These are phyloP conservation scores for Bryum argenteum DNA, from an alignment of 225 moss, liverwort and hornwort genomes.

Conservation along the genomic window DNA sequence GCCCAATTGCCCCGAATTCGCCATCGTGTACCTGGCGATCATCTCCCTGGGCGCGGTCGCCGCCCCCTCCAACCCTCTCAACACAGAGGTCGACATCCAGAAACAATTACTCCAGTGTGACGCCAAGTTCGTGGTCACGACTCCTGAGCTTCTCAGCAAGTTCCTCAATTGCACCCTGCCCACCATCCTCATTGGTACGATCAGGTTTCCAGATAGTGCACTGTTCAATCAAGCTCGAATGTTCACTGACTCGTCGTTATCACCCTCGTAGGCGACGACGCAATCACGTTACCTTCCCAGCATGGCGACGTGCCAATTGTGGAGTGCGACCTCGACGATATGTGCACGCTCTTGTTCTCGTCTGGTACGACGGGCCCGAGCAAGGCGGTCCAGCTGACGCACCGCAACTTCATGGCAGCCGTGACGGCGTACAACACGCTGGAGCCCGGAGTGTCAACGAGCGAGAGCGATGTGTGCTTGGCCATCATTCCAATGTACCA, in stretches of 20 bases:
- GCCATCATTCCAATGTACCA: slow-evolving; percentile 52
- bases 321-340: slow-evolving; percentile 36
- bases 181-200: slow-evolving; percentile 48
- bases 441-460: slow-evolving; percentile 44
- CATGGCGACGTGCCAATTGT: not conserved
- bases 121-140: slow-evolving; percentile 41
- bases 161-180: slow-evolving; percentile 29
- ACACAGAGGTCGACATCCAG: slow-evolving; percentile 34
- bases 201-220: too few species aligned
- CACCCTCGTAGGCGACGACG: slow-evolving; percentile 29
- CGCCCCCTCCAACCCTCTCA: slow-evolving; percentile 40
- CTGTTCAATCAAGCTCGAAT: slow-evolving; percentile 18
- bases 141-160: slow-evolving; percentile 44
- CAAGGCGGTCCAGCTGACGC: slow-evolving; percentile 49
- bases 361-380: slow-evolving; percentile 53
- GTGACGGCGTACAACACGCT: slow-evolving; percentile 48
- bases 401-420: slow-evolving; percentile 48
- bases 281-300: slow-evolving; percentile 34
- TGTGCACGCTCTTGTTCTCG: slow-evolving; percentile 52
- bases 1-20: slow-evolving; percentile 47
- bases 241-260: not conserved
- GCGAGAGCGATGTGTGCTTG: slow-evolving; percentile 47
- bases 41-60: slow-evolving; percentile 43
- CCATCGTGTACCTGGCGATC: slow-evolving; percentile 48
- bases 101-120: slow-evolving; percentile 36